Evolutionary conservation across 1,284 basidiomycete genomes (phyloP).

Genomic region (Austroboletus rostrupii): DNA sequence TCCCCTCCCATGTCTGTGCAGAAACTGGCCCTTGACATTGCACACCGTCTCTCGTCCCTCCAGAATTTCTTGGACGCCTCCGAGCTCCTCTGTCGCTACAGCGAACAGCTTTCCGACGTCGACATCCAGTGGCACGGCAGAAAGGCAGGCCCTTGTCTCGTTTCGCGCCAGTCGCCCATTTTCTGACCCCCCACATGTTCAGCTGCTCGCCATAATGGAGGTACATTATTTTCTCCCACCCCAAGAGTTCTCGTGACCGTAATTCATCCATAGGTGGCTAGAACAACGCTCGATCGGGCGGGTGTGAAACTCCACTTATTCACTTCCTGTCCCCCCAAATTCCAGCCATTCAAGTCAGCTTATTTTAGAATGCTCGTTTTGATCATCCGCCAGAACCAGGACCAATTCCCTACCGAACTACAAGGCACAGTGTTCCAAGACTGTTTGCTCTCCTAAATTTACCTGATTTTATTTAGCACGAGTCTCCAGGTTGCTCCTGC

Average conservation of each 20-base stretch:
- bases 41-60: constrained; percentile 32
- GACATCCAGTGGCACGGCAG: constrained; percentile 29
- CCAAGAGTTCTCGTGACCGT: neutral
- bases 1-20: constrained; percentile 23
- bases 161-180: neutral
- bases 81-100: constrained; percentile 26
- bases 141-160: constrained; percentile 25
- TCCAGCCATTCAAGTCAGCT: constrained; percentile 30
- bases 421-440: constrained; percentile 14
- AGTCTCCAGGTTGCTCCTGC: constrained; percentile 28
- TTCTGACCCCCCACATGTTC: constrained; percentile 11
- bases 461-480: constrained; percentile 18
- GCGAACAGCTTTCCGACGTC: constrained; percentile 16
- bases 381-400: constrained; percentile 25
- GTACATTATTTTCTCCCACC: constrained; percentile 17
- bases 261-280: constrained; percentile 27
- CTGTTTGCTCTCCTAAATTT: constrained; percentile 1
- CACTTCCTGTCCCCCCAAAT: constrained; percentile 30
- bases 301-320: constrained; percentile 36
- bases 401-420: constrained; percentile 23
- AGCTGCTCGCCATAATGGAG: constrained; percentile 32
- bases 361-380: constrained; percentile 36
- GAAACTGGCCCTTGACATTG: constrained; percentile 31
- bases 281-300: constrained; percentile 31
- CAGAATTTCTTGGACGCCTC: constrained; percentile 32